Conservation (phyloP, 1,139 yeast genomes). For the Scheffersomyces titani region DNA sequence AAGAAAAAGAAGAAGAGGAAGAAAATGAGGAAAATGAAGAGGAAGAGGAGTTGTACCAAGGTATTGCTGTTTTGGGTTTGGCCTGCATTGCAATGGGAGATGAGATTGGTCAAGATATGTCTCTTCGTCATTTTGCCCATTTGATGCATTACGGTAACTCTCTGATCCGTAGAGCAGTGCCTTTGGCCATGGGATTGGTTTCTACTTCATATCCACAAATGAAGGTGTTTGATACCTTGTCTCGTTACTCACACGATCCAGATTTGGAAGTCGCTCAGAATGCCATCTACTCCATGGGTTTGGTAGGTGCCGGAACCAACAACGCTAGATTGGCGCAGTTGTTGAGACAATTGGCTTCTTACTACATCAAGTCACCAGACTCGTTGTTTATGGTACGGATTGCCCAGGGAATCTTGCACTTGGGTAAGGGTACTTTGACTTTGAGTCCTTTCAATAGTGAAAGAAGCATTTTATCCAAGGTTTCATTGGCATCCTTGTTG, state of each 20-base stretch:
- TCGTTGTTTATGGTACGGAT: slow-evolving; percentile 90
- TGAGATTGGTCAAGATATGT: slow-evolving; percentile 97
- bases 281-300: slow-evolving; percentile 95
- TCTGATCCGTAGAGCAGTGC: slow-evolving; percentile 90
- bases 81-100: slow-evolving; percentile 98
- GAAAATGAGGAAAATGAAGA: slow-evolving; percentile 35
- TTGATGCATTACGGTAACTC: slow-evolving; percentile 97
- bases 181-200: slow-evolving; percentile 94
- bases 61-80: slow-evolving; percentile 90
- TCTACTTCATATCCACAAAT: slow-evolving; percentile 94
- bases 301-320: slow-evolving; percentile 98
- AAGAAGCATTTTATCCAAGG: slow-evolving; percentile 83
- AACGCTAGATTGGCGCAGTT: slow-evolving; percentile 97
- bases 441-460: slow-evolving; percentile 89
- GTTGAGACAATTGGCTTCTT: slow-evolving; percentile 90
- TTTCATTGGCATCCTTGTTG: slow-evolving; percentile 84
- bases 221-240: slow-evolving; percentile 94
- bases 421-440: slow-evolving; percentile 94
- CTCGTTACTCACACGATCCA: slow-evolving; percentile 94
- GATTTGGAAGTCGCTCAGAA: slow-evolving; percentile 94
- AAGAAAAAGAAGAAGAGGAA: slow-evolving; percentile 23
- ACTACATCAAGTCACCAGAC: slow-evolving; percentile 89
- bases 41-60: slow-evolving; percentile 72
- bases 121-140: slow-evolving; percentile 94
- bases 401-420: slow-evolving; percentile 91